Evolutionary conservation across 495 filamentous ascomycete genomes (phyloP).

Genomic region (Ramalina intermedia): DNA sequence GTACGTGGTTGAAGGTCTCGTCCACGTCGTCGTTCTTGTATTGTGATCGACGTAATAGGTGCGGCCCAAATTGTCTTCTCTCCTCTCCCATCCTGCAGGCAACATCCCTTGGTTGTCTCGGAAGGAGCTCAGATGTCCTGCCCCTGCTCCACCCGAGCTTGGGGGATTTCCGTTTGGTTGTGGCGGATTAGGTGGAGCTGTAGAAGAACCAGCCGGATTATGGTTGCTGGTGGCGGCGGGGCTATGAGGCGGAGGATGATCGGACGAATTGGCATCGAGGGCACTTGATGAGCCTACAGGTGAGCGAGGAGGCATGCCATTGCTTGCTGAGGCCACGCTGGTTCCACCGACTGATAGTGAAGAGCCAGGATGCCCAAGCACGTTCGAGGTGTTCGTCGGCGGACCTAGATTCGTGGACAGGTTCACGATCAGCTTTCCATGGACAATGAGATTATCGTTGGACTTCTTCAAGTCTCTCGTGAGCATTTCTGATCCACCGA

Average conservation of each 20-base stretch:
- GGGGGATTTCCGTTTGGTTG: conserved; percentile 23
- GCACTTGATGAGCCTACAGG: conserved; percentile 6
- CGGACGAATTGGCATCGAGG: conserved; percentile 4
- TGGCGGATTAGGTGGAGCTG: conserved; percentile 27
- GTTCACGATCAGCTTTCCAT: conserved; percentile 93
- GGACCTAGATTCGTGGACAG: conserved; percentile 72
- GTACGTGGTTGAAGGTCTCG: conserved; percentile 66
- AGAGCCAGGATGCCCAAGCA: conserved; percentile 18
- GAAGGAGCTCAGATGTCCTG: conserved; percentile 70
- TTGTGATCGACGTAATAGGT: conserved; percentile 99
- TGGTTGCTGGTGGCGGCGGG: conserved; percentile 20
- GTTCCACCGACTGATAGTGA: conserved; percentile 11
- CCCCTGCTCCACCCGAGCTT: conserved; percentile 19
- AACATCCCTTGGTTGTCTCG: conserved; percentile 87
- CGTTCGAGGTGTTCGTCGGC: conserved; percentile 32
- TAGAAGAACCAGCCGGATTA: conserved; percentile 25
- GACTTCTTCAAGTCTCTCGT: conserved; percentile 98
- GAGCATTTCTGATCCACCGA: conserved; percentile 59
- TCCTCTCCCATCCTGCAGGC: conserved; percentile 87
- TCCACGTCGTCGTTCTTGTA: conserved; percentile 92
- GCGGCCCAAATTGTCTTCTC: conserved; percentile 88
- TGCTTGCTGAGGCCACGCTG: conserved; percentile 10
- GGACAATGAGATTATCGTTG: conserved; percentile 92
- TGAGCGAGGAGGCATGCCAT: conserved; percentile 15
- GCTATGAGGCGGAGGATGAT: conserved; percentile 20